A percentile compares a stretch with the other conserved stretches of the same genome.
Evolutionary conservation across 2,329 filamentous ascomycete species (phyloP).

Genomic region (Penicillium carneum): DNA sequence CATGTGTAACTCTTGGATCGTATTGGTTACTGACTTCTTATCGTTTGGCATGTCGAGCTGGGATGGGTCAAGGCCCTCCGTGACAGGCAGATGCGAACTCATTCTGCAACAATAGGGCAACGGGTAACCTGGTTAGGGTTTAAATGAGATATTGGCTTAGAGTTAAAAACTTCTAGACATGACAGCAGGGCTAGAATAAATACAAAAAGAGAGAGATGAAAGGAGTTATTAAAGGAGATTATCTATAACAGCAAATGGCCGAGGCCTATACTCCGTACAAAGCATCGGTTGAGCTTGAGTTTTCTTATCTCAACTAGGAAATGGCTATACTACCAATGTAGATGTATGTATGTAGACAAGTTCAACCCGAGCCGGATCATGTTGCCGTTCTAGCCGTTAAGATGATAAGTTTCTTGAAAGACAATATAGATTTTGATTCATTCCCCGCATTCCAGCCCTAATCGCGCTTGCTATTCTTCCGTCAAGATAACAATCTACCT

Average conservation of each 20-base stretch:
- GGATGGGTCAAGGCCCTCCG: slow-evolving; percentile 11
- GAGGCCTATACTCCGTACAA: neutral
- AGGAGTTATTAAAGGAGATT: too few relatives aligned
- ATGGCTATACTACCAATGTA: neutral
- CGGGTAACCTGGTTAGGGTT: neutral
- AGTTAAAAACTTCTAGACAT: neutral
- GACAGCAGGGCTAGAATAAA: too few relatives aligned
- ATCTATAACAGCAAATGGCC: neutral
- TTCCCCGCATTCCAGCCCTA: neutral
- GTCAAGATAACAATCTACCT: slow-evolving; percentile 18
- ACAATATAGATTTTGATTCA: neutral
- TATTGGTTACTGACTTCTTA: slow-evolving; percentile 3
- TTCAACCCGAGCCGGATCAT: neutral
- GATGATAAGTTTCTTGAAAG: neutral
- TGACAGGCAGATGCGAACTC: neutral
- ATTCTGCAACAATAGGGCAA: neutral
- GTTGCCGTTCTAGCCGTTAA: neutral
- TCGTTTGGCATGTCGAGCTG: neutral
- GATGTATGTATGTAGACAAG: neutral
- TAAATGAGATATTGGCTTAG: neutral
- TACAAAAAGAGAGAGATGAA: neutral
- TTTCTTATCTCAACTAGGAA: neutral
- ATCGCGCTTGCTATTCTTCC: neutral
- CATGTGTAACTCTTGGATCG: slow-evolving; percentile 19
- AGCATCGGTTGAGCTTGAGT: neutral